Conservation (phyloP, 2,329 filamentous ascomycete species). For the Colletotrichum godetiae region DNA sequence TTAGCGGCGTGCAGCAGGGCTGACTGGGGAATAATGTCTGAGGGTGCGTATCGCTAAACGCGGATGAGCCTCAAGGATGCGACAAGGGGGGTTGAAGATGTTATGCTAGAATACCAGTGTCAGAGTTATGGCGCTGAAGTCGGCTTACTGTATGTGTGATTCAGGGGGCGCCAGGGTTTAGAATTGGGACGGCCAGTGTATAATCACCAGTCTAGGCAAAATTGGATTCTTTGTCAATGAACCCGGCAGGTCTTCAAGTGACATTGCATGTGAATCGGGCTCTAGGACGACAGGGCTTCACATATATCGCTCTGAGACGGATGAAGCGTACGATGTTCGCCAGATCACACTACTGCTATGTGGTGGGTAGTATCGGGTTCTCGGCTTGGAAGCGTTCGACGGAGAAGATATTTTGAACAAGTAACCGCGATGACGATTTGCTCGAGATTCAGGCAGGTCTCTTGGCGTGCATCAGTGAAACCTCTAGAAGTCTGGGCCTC, state of each 20-base stretch:
- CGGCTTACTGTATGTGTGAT: slow-evolving; percentile 27
- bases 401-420: not conserved
- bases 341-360: not conserved
- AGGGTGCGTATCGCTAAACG: too few relatives aligned
- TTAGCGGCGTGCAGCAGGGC: too few relatives aligned
- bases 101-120: not conserved
- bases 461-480: not conserved
- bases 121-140: slow-evolving; percentile 2
- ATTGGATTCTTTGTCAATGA: slow-evolving; percentile 34
- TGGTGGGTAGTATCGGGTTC: not conserved
- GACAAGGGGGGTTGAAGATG: not conserved
- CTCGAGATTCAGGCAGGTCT: not conserved
- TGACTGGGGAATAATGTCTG: too few relatives aligned
- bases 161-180: slow-evolving; percentile 33
- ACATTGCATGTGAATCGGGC: not conserved
- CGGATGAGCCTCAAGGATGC: not conserved
- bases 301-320: not conserved
- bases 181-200: slow-evolving; percentile 34
- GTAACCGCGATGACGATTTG: not conserved
- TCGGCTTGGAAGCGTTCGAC: not conserved
- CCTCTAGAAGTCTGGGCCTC: not conserved
- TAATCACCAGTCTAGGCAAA: slow-evolving; percentile 36
- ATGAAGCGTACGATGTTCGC: not conserved
- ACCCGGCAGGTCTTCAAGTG: not conserved
- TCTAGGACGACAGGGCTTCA: not conserved